Evolutionary conservation across 768 basidiomycete genomes (phyloP).

Genomic region (Boletus speciosus): DNA sequence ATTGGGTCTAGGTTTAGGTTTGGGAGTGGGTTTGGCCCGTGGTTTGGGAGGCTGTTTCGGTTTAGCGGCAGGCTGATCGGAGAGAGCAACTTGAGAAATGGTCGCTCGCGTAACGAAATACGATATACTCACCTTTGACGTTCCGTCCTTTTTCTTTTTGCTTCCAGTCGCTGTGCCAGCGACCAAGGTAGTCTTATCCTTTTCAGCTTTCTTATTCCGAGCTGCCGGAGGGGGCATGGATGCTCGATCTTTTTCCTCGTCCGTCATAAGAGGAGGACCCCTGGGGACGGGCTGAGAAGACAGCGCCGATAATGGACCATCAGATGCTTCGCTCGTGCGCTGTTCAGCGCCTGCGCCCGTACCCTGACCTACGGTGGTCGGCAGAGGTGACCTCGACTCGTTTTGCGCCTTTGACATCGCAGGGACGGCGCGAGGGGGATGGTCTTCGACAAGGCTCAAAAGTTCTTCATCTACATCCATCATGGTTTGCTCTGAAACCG

Average conservation of each 20-base stretch:
- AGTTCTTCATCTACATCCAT: slow-evolving; percentile 59
- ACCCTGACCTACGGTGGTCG: not conserved
- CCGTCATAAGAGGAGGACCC: slow-evolving; percentile 9
- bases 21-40: slow-evolving; percentile 30
- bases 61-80: slow-evolving; percentile 21
- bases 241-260: slow-evolving; percentile 38
- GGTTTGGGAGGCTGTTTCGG: slow-evolving; percentile 31
- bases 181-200: slow-evolving; percentile 14
- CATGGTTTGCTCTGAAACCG: slow-evolving; percentile 26
- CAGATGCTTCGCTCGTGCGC: not conserved
- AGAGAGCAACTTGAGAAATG: not conserved
- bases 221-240: slow-evolving; percentile 57
- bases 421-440: slow-evolving; percentile 7
- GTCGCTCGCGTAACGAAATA: not conserved
- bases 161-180: slow-evolving; percentile 21
- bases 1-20: slow-evolving; percentile 32
- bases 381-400: not conserved
- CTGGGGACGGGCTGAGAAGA: slow-evolving; percentile 9
- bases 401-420: not conserved
- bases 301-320: not conserved
- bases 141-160: slow-evolving; percentile 35
- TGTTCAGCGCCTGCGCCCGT: not conserved
- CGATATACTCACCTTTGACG: slow-evolving; percentile 18
- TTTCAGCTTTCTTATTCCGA: slow-evolving; percentile 26
- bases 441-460: slow-evolving; percentile 64